phyloP scores from a whole-genome alignment of 768 basidiomycete species.

The Kwoniella shandongensis region DNA sequence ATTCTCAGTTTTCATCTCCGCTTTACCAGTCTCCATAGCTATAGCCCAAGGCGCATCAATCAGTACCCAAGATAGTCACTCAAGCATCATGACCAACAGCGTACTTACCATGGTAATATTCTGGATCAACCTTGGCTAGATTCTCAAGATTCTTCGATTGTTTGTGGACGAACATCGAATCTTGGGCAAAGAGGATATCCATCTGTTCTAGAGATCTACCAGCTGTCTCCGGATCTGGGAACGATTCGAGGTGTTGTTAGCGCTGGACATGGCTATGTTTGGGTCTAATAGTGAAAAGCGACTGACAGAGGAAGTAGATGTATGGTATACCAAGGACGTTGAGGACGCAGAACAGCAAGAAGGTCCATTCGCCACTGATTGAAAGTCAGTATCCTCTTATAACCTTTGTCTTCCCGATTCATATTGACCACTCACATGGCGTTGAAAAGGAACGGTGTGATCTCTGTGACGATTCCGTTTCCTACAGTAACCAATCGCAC shows the following conservation, averaged over 20 bases:
- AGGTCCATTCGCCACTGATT: slow-evolving; percentile 31
- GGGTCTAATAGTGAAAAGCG: background rate
- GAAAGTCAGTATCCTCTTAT: slow-evolving; percentile 13
- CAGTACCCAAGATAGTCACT: background rate
- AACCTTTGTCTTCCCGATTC: background rate
- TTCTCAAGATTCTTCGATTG: background rate
- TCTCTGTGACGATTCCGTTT: slow-evolving; percentile 29
- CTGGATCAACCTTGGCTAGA: slow-evolving; percentile 6
- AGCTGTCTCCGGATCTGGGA: slow-evolving; percentile 26
- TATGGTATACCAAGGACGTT: slow-evolving; percentile 28
- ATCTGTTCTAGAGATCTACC: slow-evolving; percentile 30
- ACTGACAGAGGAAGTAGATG: slow-evolving; percentile 17
- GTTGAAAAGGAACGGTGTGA: slow-evolving; percentile 34
- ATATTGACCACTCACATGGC: slow-evolving; percentile 15
- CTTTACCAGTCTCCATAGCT: slow-evolving; percentile 16
- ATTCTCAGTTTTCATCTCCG: no score
- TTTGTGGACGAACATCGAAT: slow-evolving; percentile 14
- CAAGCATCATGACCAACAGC: background rate
- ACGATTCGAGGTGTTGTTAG: slow-evolving; percentile 7
- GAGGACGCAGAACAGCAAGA: slow-evolving; percentile 32
- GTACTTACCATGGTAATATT: slow-evolving; percentile 8
- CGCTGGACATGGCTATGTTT: no score
- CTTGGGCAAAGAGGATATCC: slow-evolving; percentile 28
- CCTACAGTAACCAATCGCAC: slow-evolving; percentile 12
- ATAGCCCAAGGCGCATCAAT: background rate